Conservation (phyloP, 345 rosid genomes). For the Moricandia moricandioides region DNA sequence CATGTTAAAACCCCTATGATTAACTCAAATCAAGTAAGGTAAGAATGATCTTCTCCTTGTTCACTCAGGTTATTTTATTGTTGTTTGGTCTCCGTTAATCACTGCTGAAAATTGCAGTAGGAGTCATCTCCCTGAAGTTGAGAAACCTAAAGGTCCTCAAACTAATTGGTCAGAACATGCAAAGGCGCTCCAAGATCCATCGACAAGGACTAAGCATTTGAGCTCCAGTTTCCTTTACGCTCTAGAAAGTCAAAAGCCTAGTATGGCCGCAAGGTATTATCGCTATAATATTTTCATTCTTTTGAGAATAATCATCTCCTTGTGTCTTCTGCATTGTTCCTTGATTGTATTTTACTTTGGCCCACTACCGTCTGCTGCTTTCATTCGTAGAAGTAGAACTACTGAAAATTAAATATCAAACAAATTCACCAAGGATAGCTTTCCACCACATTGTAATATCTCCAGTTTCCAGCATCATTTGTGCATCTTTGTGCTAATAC, state of each 20-base stretch:
- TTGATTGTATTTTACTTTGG: background rate
- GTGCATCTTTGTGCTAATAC: background rate
- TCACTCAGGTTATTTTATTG: background rate
- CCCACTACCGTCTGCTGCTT: background rate
- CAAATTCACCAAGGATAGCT: background rate
- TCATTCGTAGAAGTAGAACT: background rate
- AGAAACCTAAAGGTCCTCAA: background rate
- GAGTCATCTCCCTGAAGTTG: background rate
- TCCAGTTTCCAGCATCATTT: background rate
- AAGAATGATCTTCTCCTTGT: background rate
- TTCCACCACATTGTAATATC: background rate
- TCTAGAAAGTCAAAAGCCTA: conserved; percentile 65
- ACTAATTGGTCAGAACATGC: background rate
- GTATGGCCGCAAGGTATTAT: conserved; percentile 51
- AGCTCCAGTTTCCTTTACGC: conserved; percentile 65
- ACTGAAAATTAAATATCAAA: background rate
- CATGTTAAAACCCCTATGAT: background rate
- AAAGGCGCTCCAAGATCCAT: background rate
- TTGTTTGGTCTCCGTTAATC: background rate
- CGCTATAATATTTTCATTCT: background rate
- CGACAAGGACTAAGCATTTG: conserved; percentile 44
- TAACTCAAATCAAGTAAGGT: background rate
- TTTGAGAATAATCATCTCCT: background rate
- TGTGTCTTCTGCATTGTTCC: background rate
- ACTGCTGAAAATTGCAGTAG: background rate